phyloP scores from a whole-genome alignment of 495 filamentous ascomycete species.

The Penicillium pulvis region DNA sequence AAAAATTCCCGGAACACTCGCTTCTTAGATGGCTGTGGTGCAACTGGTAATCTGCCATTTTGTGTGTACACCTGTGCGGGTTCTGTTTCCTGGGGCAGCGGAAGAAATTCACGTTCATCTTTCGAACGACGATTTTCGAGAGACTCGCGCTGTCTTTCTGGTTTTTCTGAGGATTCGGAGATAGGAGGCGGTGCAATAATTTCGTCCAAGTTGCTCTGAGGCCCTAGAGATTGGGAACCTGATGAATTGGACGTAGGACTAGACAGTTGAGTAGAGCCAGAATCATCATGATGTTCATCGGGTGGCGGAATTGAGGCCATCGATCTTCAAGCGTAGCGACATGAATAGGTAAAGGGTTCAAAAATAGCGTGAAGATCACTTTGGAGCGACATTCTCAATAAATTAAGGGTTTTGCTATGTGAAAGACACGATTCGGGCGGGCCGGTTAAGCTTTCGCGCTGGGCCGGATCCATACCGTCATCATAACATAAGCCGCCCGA shows the following conservation, averaged over 20 bases:
- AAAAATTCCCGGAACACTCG: not conserved
- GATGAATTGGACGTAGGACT: not conserved
- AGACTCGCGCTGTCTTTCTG: not conserved
- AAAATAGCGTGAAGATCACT: too few species aligned
- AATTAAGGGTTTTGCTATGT: not conserved
- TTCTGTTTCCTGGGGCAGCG: not conserved
- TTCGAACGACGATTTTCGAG: not conserved
- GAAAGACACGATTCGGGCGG: not conserved
- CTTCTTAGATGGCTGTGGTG: not conserved
- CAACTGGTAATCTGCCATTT: not conserved
- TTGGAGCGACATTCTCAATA: too few species aligned
- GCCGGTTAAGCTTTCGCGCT: not conserved
- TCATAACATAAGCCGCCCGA: not conserved
- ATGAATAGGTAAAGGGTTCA: too few species aligned
- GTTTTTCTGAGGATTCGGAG: conserved; percentile 10
- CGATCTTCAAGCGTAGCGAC: too few species aligned
- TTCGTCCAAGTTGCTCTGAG: conserved; percentile 12
- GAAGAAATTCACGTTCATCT: not conserved
- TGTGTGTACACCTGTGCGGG: not conserved
- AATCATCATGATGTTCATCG: not conserved
- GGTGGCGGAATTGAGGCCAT: too few species aligned
- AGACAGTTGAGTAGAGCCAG: not conserved
- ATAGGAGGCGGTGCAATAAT: conserved; percentile 12
- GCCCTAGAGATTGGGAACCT: not conserved
- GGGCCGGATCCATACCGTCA: not conserved